These are phyloP conservation scores for Xylaria grammica DNA, from an alignment of 495 filamentous ascomycete genomes.

Conservation along the genomic window DNA sequence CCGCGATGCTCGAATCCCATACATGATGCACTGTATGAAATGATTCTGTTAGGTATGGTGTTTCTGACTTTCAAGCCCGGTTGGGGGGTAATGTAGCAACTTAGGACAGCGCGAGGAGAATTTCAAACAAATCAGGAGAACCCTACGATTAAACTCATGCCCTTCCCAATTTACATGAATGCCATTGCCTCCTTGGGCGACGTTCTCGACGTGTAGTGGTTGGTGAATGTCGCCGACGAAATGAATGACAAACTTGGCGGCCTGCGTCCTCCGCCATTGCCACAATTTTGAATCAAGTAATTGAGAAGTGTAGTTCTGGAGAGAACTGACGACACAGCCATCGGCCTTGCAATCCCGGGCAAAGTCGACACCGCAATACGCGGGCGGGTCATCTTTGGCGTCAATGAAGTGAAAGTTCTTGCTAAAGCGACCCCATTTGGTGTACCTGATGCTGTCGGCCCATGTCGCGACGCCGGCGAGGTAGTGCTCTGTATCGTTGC, in stretches of 20 bases:
- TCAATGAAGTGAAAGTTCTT: slow-evolving; percentile 75
- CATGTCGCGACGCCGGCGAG: slow-evolving; percentile 66
- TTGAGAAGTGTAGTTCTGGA: slow-evolving; percentile 63
- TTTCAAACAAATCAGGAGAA: background rate
- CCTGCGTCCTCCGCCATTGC: slow-evolving; percentile 48
- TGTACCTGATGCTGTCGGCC: slow-evolving; percentile 68
- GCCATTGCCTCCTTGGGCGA: slow-evolving; percentile 64
- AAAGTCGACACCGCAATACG: slow-evolving; percentile 62
- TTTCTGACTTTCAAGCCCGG: background rate
- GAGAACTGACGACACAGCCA: slow-evolving; percentile 67
- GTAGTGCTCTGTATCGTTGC: slow-evolving; percentile 55
- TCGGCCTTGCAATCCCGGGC: slow-evolving; percentile 63
- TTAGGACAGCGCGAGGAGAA: background rate
- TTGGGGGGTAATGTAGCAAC: too few species aligned
- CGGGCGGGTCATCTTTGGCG: slow-evolving; percentile 67
- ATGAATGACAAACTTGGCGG: slow-evolving; percentile 68
- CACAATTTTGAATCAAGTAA: slow-evolving; percentile 48
- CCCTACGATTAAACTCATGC: slow-evolving; percentile 43
- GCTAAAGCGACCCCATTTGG: slow-evolving; percentile 60
- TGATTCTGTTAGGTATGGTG: background rate
- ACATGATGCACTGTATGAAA: slow-evolving; percentile 58
- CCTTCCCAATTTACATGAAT: slow-evolving; percentile 62
- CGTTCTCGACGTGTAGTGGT: slow-evolving; percentile 66
- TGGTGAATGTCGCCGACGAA: slow-evolving; percentile 72
- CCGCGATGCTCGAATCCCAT: slow-evolving; percentile 66